Conservation (phyloP, 2,329 filamentous ascomycete species). For the Penicillium sp. region DNA sequence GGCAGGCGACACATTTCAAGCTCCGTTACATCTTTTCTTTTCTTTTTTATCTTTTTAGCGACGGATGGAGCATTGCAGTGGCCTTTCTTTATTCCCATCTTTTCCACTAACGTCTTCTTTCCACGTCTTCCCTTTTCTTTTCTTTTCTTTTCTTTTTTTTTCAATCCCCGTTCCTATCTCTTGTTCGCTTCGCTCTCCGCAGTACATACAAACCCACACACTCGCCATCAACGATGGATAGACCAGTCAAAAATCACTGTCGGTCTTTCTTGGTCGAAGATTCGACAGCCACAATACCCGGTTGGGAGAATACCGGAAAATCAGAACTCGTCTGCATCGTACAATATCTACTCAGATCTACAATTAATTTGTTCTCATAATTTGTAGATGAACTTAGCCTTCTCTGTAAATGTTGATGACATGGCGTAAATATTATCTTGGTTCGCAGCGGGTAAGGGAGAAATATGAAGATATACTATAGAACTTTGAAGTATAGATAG, state of each 20-base stretch:
- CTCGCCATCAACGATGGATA: conserved; percentile 1
- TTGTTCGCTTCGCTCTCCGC: conserved; percentile 8
- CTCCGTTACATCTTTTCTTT: conserved; percentile 12
- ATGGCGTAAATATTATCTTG: too few relatives aligned
- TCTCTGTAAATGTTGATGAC: not conserved
- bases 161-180: not conserved
- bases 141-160: conserved; percentile 9
- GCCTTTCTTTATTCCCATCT: conserved; percentile 25
- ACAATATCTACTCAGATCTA: not conserved
- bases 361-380: too few relatives aligned
- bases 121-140: conserved; percentile 13
- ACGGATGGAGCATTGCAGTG: conserved; percentile 33
- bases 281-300: conserved; percentile 1
- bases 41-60: conserved; percentile 27
- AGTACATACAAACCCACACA: conserved; percentile 25
- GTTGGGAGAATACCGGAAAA: not conserved
- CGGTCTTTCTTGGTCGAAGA: not conserved
- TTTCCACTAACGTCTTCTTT: not conserved
- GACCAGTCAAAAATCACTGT: not conserved
- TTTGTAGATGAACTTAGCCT: too few relatives aligned
- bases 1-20: conserved; percentile 4
- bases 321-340: not conserved
- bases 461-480: too few relatives aligned
- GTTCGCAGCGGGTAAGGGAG: too few relatives aligned
- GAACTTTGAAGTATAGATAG: not conserved